These are phyloP conservation scores for Daldinia vernicosa DNA, from an alignment of 495 filamentous ascomycete genomes.

Conservation along the genomic window DNA sequence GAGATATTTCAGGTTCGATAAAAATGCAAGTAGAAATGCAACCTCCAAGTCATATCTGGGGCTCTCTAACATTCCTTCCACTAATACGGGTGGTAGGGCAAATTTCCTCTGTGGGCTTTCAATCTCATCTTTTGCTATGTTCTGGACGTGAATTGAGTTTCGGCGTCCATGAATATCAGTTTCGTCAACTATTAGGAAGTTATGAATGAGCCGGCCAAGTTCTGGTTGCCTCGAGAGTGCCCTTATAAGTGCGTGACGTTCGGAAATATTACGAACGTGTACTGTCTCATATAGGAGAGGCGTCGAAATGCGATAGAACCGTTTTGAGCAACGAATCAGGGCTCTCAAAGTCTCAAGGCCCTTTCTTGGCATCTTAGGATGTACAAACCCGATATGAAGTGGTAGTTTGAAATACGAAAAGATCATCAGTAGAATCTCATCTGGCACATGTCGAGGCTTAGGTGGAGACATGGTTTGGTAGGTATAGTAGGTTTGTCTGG, in stretches of 20 bases:
- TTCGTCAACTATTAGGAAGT: background rate
- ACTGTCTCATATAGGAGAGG: constrained; percentile 4
- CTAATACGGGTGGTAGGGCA: background rate
- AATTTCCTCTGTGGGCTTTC: background rate
- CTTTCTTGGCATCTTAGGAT: background rate
- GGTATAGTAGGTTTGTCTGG: too few species aligned
- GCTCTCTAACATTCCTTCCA: background rate
- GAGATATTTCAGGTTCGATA: background rate
- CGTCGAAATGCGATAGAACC: background rate
- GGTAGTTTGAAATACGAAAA: background rate
- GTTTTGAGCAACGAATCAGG: constrained; percentile 1
- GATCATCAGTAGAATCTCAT: constrained; percentile 1
- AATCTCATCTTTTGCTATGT: background rate
- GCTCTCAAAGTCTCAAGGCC: background rate
- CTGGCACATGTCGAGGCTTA: background rate
- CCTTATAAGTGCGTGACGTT: background rate
- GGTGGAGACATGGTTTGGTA: background rate
- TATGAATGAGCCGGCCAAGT: background rate
- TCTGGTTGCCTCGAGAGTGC: background rate
- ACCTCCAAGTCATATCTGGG: background rate
- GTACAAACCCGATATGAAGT: background rate
- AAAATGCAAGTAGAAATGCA: background rate
- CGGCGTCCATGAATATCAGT: background rate
- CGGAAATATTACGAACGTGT: background rate
- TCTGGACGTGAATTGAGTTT: background rate